A percentile compares a stretch with the other conserved stretches of the same genome.
phyloP scores from a whole-genome alignment of 306 rosid genomes.

The Quercus gilva region DNA sequence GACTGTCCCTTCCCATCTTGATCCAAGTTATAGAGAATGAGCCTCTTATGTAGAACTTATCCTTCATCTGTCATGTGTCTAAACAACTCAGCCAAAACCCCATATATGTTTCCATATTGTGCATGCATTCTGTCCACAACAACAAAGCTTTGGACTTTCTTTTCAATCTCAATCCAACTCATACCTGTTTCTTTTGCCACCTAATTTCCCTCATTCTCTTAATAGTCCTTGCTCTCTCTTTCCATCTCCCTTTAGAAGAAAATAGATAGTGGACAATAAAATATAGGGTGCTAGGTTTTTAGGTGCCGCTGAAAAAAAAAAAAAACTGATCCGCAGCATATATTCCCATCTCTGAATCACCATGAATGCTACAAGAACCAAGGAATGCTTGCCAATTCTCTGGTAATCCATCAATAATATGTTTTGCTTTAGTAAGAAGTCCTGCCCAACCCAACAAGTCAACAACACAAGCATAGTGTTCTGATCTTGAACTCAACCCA shows the following conservation, averaged over 20 bases:
- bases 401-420: conserved; percentile 49
- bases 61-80: conserved; percentile 75
- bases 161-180: conserved; percentile 81
- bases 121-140: conserved; percentile 76
- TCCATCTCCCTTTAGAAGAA: conserved; percentile 82
- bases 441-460: conserved; percentile 95
- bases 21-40: conserved; percentile 49
- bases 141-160: conserved; percentile 70
- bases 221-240: conserved; percentile 71
- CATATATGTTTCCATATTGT: conserved; percentile 51
- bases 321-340: conserved; percentile 66
- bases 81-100: conserved; percentile 47
- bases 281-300: conserved; percentile 61
- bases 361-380: conserved; percentile 80
- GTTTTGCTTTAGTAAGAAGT: conserved; percentile 65
- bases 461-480: conserved; percentile 78
- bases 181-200: conserved; percentile 72
- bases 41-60: conserved; percentile 65
- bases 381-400: conserved; percentile 86
- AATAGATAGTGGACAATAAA: conserved; percentile 85
- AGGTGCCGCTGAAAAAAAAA: conserved; percentile 42
- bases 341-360: conserved; percentile 71
- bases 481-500: conserved; percentile 53
- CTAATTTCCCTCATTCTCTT: conserved; percentile 74
- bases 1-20: conserved; percentile 14